Conservation (phyloP, 139 green algal species). For the Yamagishiella unicocca region DNA sequence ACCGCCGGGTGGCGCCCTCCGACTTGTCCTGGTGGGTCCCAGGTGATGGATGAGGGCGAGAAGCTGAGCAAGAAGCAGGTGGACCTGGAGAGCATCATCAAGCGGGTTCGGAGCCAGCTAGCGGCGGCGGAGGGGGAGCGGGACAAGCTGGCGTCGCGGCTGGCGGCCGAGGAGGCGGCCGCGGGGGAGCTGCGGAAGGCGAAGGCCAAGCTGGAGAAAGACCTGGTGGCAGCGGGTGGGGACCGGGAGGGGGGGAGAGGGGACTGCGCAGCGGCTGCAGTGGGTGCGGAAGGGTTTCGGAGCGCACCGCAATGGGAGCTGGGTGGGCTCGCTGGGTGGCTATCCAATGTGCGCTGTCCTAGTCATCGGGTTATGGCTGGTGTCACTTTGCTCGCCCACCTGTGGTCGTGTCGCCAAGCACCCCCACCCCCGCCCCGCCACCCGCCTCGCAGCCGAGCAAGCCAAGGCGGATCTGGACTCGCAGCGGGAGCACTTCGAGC, state of each 20-base stretch:
- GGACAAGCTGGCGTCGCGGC: slow-evolving; percentile 46
- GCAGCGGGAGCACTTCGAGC: slow-evolving; percentile 71
- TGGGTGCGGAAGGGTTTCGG: neutral
- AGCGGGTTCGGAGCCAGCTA: slow-evolving; percentile 74
- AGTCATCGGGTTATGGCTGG: too few species aligned
- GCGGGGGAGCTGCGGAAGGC: slow-evolving; percentile 53
- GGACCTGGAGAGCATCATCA: slow-evolving; percentile 82
- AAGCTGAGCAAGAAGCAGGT: slow-evolving; percentile 84
- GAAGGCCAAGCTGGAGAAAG: slow-evolving; percentile 67
- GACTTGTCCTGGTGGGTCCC: too few species aligned
- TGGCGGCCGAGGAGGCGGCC: slow-evolving; percentile 54
- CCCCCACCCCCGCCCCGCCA: neutral
- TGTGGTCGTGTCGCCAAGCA: too few species aligned
- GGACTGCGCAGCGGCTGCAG: neutral
- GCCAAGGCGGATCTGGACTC: slow-evolving; percentile 74
- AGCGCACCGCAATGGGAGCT: neutral
- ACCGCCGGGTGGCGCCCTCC: too few species aligned
- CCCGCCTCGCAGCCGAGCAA: slow-evolving; percentile 37
- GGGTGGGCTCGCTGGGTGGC: too few species aligned
- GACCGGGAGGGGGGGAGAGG: neutral
- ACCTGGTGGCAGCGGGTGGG: slow-evolving; percentile 61
- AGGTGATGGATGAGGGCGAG: slow-evolving; percentile 84
- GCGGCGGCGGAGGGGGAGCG: slow-evolving; percentile 52
- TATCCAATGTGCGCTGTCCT: too few species aligned
- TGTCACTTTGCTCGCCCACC: too few species aligned